Evolutionary conservation across 768 basidiomycete genomes (phyloP).

Genomic region (Arthromyces matolae): DNA sequence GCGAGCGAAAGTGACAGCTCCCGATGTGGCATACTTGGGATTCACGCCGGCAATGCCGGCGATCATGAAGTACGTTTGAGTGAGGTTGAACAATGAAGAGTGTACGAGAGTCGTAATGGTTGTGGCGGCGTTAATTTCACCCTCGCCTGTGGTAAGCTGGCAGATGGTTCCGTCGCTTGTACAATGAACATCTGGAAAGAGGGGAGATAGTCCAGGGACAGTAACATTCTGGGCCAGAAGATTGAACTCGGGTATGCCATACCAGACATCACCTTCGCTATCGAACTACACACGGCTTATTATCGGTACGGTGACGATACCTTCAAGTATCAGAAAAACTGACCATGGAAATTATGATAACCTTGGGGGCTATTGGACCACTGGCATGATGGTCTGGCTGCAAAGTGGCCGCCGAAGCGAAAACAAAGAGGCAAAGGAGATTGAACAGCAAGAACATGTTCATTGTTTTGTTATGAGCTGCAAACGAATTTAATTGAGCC

Average conservation of each 20-base stretch:
- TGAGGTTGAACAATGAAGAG: constrained; percentile 8
- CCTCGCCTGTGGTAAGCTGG: constrained; percentile 12
- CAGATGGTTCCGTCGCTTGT: constrained; percentile 8
- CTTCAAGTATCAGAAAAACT: neutral
- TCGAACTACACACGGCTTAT: no score
- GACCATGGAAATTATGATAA: constrained; percentile 16
- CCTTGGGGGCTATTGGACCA: constrained; percentile 4
- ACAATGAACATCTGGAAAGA: constrained; percentile 12
- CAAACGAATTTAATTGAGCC: neutral
- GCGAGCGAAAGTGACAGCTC: constrained; percentile 14
- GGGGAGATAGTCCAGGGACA: constrained; percentile 10
- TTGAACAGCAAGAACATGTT: constrained; percentile 9
- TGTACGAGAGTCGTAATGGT: constrained; percentile 12
- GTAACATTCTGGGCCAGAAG: constrained; percentile 10
- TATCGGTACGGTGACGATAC: no score
- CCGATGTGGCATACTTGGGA: constrained; percentile 10
- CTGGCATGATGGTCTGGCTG: neutral
- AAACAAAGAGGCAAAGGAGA: constrained; percentile 8
- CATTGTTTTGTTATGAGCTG: constrained; percentile 8
- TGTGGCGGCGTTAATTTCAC: constrained; percentile 13
- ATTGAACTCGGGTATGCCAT: constrained; percentile 8
- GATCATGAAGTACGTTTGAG: constrained; percentile 11
- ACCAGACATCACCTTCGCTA: constrained; percentile 11
- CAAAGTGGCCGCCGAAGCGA: constrained; percentile 4
- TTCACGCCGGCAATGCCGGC: constrained; percentile 13